phyloP scores from a whole-genome alignment of 2,329 filamentous ascomycete species.

The Fusarium hostae region DNA sequence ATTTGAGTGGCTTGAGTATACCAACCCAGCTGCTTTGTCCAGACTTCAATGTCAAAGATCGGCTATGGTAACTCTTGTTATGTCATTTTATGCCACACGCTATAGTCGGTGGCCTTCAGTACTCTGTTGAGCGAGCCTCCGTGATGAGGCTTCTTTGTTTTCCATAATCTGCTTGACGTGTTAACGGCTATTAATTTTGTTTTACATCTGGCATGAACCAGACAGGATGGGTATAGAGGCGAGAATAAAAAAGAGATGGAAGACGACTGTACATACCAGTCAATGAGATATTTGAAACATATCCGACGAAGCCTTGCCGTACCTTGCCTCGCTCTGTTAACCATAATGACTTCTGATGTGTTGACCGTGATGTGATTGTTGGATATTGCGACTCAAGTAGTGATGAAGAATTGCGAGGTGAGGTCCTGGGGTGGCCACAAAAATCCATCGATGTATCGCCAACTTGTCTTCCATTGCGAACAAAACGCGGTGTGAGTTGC shows the following conservation, averaged over 20 bases:
- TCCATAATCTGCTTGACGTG: slow-evolving; percentile 43
- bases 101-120: slow-evolving; percentile 32
- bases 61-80: slow-evolving; percentile 1
- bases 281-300: slow-evolving; percentile 31
- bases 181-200: slow-evolving; percentile 45
- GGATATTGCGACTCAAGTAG: not conserved
- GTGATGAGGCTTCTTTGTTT: slow-evolving; percentile 33
- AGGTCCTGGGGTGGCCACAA: not conserved
- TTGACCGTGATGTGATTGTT: not conserved
- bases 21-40: not conserved
- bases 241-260: slow-evolving; percentile 37
- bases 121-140: slow-evolving; percentile 39
- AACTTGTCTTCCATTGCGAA: not conserved
- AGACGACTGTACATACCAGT: slow-evolving; percentile 32
- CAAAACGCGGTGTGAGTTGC: too few relatives aligned
- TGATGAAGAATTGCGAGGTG: not conserved
- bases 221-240: slow-evolving; percentile 35
- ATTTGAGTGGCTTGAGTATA: slow-evolving; percentile 30
- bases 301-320: not conserved
- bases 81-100: slow-evolving; percentile 27
- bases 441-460: not conserved
- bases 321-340: not conserved
- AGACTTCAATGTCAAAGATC: slow-evolving; percentile 20
- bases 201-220: slow-evolving; percentile 29
- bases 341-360: not conserved